phyloP scores from a whole-genome alignment of 441 rosid species.

The Brassica balearica region DNA sequence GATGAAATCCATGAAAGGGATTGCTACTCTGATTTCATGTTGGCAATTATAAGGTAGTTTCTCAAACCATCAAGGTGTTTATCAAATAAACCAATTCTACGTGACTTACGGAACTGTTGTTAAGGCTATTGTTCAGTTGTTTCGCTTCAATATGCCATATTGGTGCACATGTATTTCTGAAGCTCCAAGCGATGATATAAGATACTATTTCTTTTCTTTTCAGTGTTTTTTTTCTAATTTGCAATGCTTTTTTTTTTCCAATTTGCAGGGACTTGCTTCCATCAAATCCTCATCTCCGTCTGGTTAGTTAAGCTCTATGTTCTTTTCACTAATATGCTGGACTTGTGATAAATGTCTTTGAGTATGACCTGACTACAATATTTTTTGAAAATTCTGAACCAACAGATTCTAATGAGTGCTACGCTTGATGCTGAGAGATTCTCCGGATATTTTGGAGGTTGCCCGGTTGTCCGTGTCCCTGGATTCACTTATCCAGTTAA shows the following conservation, averaged over 20 bases:
- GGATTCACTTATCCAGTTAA: conserved; percentile 95
- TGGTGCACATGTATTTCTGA: conserved; percentile 13
- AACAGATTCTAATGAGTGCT: conserved; percentile 97
- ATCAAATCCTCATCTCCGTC: conserved; percentile 77
- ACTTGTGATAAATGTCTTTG: conserved; percentile 17
- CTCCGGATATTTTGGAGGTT: conserved; percentile 96
- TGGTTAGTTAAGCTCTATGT: conserved; percentile 66
- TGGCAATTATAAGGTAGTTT: conserved; percentile 85
- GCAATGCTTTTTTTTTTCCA: conserved; percentile 2
- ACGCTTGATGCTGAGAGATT: conserved; percentile 94
- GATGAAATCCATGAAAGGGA: conserved; percentile 99
- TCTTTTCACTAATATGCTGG: conserved; percentile 19
- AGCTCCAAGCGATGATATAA: conserved; percentile 16
- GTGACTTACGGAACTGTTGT: background rate
- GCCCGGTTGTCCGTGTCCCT: conserved; percentile 88
- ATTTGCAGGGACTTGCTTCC: conserved; percentile 92
- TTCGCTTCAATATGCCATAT: conserved; percentile 9
- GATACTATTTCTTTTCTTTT: conserved; percentile 7
- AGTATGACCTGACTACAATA: background rate
- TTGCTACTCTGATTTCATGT: conserved; percentile 89
- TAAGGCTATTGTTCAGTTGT: conserved; percentile 8
- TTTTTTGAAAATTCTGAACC: conserved; percentile 11
- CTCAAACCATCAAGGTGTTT: background rate
- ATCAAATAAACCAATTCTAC: background rate
- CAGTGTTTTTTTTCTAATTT: conserved; percentile 5